phyloP scores from a whole-genome alignment of 306 rosid species.

The Dalbergia cochinchinensis region DNA sequence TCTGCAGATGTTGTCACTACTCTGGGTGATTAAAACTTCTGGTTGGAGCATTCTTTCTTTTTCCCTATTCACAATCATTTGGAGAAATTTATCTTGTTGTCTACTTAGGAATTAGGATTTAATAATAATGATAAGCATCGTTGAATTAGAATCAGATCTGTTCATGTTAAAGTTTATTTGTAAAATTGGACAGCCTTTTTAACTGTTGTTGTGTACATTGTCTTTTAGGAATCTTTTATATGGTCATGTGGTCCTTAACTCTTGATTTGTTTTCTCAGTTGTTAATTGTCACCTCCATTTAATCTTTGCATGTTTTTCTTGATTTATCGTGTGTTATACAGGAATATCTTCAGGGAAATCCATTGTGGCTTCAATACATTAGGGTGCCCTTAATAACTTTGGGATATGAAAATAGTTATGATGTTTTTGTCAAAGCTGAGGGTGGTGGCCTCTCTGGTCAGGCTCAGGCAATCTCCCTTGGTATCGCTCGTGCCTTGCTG shows the following conservation, averaged over 20 bases:
- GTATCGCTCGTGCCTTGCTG: constrained; percentile 93
- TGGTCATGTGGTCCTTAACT: neutral
- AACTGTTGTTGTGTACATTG: neutral
- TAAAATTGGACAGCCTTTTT: neutral
- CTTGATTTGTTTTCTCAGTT: neutral
- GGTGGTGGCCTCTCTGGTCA: constrained; percentile 99
- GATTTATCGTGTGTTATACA: constrained; percentile 41
- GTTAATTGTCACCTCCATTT: constrained; percentile 8
- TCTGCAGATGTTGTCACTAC: constrained; percentile 2
- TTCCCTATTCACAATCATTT: constrained; percentile 9
- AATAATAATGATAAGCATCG: constrained; percentile 23
- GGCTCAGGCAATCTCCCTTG: constrained; percentile 95
- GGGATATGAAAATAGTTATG: constrained; percentile 87
- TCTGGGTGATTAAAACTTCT: constrained; percentile 11
- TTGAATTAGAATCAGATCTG: neutral
- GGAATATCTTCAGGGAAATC: constrained; percentile 98
- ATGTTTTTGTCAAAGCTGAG: constrained; percentile 90
- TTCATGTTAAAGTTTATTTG: neutral
- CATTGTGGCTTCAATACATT: constrained; percentile 89
- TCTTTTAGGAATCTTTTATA: neutral
- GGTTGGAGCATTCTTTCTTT: neutral
- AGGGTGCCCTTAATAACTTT: constrained; percentile 73
- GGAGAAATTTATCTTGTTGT: constrained; percentile 20
- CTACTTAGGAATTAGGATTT: constrained; percentile 24
- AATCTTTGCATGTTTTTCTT: constrained; percentile 39